phyloP scores from a whole-genome alignment of 192 early-diverging fungal genomes.

The Phlyctochytrium bullatum region DNA sequence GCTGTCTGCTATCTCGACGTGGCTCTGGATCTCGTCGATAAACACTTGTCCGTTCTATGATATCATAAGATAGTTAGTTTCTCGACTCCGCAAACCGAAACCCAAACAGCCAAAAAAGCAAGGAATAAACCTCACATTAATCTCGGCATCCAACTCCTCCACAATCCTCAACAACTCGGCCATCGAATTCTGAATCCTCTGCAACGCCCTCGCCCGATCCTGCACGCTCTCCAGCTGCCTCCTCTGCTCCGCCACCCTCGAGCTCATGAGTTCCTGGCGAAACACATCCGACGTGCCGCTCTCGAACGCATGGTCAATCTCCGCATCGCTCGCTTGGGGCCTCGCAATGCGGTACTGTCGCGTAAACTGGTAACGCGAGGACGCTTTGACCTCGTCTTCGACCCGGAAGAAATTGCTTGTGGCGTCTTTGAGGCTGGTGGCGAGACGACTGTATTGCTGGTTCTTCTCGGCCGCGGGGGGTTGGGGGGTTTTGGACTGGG shows the following conservation, averaged over 20 bases:
- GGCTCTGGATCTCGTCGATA: background rate
- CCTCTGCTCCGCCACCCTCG: background rate
- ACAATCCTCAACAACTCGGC: background rate
- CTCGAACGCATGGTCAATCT: constrained; percentile 16
- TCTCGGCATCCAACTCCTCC: background rate
- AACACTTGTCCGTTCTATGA: background rate
- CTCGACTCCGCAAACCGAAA: background rate
- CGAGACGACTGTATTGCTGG: background rate
- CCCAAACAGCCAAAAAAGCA: background rate
- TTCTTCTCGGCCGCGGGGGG: background rate
- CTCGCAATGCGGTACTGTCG: constrained; percentile 23
- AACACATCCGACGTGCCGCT: constrained; percentile 3
- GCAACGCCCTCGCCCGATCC: background rate
- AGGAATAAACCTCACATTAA: background rate
- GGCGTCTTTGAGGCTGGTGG: background rate
- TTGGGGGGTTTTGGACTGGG: background rate
- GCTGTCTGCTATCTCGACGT: background rate
- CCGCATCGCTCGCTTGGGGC: constrained; percentile 17
- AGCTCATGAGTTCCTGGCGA: background rate
- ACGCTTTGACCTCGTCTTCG: constrained; percentile 18
- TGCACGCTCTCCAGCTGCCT: background rate
- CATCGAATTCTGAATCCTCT: background rate
- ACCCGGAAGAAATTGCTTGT: constrained; percentile 7
- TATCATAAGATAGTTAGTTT: background rate
- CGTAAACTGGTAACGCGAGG: constrained; percentile 21